Base-by-base conservation (phyloP, 306 rosid genomes). In the Fragaria vesca region DNA sequence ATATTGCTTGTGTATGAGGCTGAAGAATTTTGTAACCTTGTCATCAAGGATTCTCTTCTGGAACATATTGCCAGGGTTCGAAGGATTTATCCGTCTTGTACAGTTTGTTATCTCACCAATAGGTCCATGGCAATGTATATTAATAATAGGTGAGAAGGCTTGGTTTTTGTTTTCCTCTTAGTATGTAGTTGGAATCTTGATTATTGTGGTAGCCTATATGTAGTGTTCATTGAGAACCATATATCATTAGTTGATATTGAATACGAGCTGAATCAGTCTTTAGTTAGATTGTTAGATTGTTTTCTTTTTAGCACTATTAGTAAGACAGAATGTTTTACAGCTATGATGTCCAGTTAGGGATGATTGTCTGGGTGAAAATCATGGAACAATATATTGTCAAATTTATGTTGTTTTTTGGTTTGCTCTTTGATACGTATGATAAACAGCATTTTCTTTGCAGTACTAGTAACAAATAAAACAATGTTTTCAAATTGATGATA, bases 91-190 rank as follows among this genome's bases (percentile, higher is more conserved):
- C 95, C 98, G 68, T 76, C 90, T 47, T 82, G 87, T 82, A 94
- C 97, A 72, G 84, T 90, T 78, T 90, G 98, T 80, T 92, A 81
- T 83, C 89, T 94, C 67, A 90, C 95, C 55, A 89, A 92, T 86
- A 92, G 86, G 83, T 80, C 92, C 66, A 79, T 92, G 89, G 57
- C 97, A 2, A 50, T 15, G 74, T 90, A 85, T 84, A 81, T 94
- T 75, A 87, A 90, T 83, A 94, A 88, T 86, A 88, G 92, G 98
- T 90, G 80, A 84, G 73, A 28, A n/a, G 26, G 12, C 5, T 7
- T 55, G 12, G 12, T 50, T 30, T 4, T n/a, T 55, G 6, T 50
- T 16, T 50, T 50, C n/a, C 55, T 15, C n/a, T 50, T 17, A 50
- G 55, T 16, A 16, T 15, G 6, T 50, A 50, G 12, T 4, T 50